Evolutionary conservation across 768 basidiomycete genomes (phyloP).

Genomic region (Antrodiella citrinella): DNA sequence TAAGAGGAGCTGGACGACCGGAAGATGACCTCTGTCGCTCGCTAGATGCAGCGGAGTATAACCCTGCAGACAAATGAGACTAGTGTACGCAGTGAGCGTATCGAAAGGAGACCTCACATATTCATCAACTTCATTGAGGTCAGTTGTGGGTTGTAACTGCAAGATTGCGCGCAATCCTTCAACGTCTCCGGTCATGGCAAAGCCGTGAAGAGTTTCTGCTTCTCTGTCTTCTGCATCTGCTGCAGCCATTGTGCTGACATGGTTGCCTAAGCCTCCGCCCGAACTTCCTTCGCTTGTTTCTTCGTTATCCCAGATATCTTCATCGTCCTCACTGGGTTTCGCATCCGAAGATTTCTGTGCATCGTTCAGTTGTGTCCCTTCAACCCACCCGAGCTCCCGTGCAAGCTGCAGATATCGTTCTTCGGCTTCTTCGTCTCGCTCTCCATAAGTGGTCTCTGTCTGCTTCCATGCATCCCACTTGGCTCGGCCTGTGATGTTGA

Average conservation of each 20-base stretch:
- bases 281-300: slow-evolving; percentile 13
- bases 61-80: slow-evolving; percentile 41
- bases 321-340: slow-evolving; percentile 25
- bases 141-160: slow-evolving; percentile 28
- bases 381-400: slow-evolving; percentile 58
- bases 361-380: slow-evolving; percentile 19
- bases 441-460: slow-evolving; percentile 39
- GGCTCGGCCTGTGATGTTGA: slow-evolving; percentile 71
- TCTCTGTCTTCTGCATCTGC: slow-evolving; percentile 23
- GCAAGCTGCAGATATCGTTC: slow-evolving; percentile 63
- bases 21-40: slow-evolving; percentile 66
- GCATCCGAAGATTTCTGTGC: neutral
- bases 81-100: neutral
- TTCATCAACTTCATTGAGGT: slow-evolving; percentile 60
- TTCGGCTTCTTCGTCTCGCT: slow-evolving; percentile 42
- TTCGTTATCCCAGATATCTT: slow-evolving; percentile 38
- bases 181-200: slow-evolving; percentile 54
- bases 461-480: slow-evolving; percentile 84
- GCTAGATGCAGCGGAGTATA: slow-evolving; percentile 86
- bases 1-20: slow-evolving; percentile 51
- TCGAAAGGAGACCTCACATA: slow-evolving; percentile 47
- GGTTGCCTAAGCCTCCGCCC: slow-evolving; percentile 37
- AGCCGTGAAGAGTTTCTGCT: slow-evolving; percentile 45
- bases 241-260: slow-evolving; percentile 50
- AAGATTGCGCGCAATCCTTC: slow-evolving; percentile 37